Conservation (phyloP, 1,139 yeast species). For the Yamadazyma oceani region DNA sequence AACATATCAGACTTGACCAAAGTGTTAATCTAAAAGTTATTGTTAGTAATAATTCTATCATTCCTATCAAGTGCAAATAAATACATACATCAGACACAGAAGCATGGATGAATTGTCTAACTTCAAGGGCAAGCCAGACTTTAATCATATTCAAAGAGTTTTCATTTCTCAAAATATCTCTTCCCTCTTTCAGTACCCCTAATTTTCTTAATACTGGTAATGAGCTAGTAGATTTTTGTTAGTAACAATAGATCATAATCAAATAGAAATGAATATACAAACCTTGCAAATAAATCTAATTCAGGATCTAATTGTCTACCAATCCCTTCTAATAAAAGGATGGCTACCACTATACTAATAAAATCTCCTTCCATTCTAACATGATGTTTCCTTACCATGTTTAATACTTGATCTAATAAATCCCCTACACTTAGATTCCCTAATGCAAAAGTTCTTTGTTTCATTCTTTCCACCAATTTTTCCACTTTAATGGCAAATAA, state of each 20-base stretch:
- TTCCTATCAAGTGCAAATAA: not conserved
- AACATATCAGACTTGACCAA: constrained; percentile 53
- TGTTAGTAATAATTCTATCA: constrained; percentile 24
- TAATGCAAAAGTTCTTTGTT: constrained; percentile 83
- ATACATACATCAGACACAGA: constrained; percentile 74
- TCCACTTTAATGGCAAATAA: constrained; percentile 87
- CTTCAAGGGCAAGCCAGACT: constrained; percentile 89
- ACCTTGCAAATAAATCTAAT: constrained; percentile 91
- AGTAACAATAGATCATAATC: constrained; percentile 54
- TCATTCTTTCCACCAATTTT: constrained; percentile 74
- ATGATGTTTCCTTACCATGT: constrained; percentile 91
- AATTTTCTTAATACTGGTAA: constrained; percentile 84
- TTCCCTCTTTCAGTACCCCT: constrained; percentile 69
- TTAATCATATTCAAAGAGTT: constrained; percentile 77
- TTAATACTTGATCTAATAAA: constrained; percentile 77
- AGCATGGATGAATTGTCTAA: constrained; percentile 81
- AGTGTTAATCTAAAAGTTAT: constrained; percentile 34
- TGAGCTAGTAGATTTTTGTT: constrained; percentile 49
- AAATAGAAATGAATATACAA: constrained; percentile 64
- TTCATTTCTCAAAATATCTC: constrained; percentile 55
- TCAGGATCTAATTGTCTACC: constrained; percentile 94
- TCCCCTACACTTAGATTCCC: constrained; percentile 95
- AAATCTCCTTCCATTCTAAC: constrained; percentile 98
- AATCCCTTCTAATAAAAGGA: constrained; percentile 85
- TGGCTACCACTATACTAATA: constrained; percentile 89